phyloP scores from a whole-genome alignment of 768 basidiomycete genomes.

The Agaricus sinodeliciosus region DNA sequence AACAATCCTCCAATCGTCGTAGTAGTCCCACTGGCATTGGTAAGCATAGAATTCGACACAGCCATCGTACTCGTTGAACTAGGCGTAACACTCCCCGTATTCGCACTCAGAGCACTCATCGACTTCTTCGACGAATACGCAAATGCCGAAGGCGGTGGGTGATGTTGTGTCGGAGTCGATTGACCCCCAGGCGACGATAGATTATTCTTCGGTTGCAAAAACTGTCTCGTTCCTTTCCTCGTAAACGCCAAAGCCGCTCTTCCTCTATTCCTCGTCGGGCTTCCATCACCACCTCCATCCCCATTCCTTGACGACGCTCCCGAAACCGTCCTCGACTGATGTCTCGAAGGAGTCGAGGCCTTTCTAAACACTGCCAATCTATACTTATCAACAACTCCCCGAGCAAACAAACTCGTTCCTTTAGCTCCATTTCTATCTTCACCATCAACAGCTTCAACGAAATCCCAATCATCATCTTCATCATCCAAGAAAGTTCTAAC shows the following conservation, averaged over 20 bases:
- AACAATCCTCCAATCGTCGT: conserved; percentile 32
- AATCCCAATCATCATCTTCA: conserved; percentile 89
- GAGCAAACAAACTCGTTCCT: conserved; percentile 77
- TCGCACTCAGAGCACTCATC: neutral
- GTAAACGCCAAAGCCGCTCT: conserved; percentile 64
- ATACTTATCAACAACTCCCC: conserved; percentile 89
- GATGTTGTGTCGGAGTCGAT: neutral
- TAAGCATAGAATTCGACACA: conserved; percentile 11
- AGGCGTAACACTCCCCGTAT: conserved; percentile 16
- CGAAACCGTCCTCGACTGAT: conserved; percentile 38
- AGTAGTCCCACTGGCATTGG: conserved; percentile 17
- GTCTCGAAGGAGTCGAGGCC: conserved; percentile 52
- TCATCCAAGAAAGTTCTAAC: conserved; percentile 35
- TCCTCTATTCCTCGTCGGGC: conserved; percentile 57
- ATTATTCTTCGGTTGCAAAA: conserved; percentile 52
- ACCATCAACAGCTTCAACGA: conserved; percentile 74
- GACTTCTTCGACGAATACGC: conserved; percentile 37
- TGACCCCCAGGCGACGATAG: neutral
- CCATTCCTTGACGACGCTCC: conserved; percentile 43
- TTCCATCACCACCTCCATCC: conserved; percentile 35
- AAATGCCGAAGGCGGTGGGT: conserved; percentile 40
- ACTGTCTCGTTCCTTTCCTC: conserved; percentile 65
- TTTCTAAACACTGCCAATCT: conserved; percentile 82
- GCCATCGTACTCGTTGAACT: conserved; percentile 34
- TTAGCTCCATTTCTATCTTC: conserved; percentile 80